These are phyloP conservation scores for Fusarium lateritium DNA, from an alignment of 2,329 filamentous ascomycete genomes.

Conservation along the genomic window DNA sequence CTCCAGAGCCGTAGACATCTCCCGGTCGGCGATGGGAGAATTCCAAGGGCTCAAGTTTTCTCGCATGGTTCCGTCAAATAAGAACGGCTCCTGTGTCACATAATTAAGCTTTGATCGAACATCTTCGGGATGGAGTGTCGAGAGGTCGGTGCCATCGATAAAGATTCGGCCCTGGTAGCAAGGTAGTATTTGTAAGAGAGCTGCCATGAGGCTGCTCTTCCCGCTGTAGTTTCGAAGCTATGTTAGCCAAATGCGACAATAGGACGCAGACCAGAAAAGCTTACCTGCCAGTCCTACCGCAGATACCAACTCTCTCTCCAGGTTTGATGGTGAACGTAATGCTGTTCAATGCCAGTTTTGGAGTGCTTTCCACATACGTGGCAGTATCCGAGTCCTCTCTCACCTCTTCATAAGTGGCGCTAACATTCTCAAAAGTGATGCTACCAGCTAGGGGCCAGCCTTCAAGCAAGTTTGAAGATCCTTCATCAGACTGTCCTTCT, in stretches of 20 bases:
- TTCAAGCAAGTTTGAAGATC: background rate
- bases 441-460: background rate
- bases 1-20: background rate
- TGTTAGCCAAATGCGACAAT: background rate
- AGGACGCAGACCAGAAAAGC: background rate
- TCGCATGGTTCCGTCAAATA: background rate
- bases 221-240: background rate
- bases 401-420: slow-evolving; percentile 3
- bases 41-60: slow-evolving; percentile 1
- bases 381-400: background rate
- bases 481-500: background rate
- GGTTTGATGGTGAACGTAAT: slow-evolving; percentile 3
- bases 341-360: background rate
- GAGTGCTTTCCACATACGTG: background rate
- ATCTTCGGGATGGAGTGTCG: background rate
- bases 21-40: background rate
- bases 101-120: slow-evolving; percentile 1
- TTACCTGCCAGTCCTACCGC: slow-evolving; percentile 10
- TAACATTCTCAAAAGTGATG: slow-evolving; percentile 10
- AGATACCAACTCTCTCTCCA: slow-evolving; percentile 2
- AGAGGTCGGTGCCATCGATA: background rate
- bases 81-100: slow-evolving; percentile 1
- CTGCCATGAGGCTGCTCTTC: slow-evolving; percentile 10
- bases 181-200: background rate
- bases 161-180: slow-evolving; percentile 4